A percentile compares a stretch with the other conserved stretches of the same genome.
Evolutionary conservation across 768 basidiomycete genomes (phyloP).

Genomic region (Termitomyces sp.): DNA sequence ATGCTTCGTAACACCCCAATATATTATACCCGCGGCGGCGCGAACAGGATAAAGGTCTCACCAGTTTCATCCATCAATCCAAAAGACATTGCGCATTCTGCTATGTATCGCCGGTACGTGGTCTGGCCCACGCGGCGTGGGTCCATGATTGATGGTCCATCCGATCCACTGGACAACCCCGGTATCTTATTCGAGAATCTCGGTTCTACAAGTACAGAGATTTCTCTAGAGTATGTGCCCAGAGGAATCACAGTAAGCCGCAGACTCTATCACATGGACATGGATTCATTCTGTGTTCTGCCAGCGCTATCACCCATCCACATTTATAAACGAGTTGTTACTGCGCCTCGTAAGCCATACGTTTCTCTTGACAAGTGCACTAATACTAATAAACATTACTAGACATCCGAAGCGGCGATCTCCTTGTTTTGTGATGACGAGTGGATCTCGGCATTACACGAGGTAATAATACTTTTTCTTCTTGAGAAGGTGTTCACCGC

Average conservation of each 20-base stretch:
- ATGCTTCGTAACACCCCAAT: constrained; percentile 9
- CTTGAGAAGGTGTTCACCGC: neutral
- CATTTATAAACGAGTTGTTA: constrained; percentile 10
- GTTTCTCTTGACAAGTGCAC: neutral
- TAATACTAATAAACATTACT: neutral
- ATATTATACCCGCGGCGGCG: constrained; percentile 1
- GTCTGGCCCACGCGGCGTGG: neutral
- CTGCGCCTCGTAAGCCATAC: constrained; percentile 7
- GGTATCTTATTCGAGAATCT: too few relatives aligned
- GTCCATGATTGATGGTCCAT: neutral
- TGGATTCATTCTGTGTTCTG: neutral
- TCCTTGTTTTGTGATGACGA: constrained; percentile 16
- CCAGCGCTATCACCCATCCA: constrained; percentile 14
- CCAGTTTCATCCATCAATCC: constrained; percentile 6
- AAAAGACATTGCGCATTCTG: constrained; percentile 1
- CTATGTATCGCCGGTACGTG: neutral
- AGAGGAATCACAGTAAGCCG: neutral
- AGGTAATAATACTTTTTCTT: constrained; percentile 3
- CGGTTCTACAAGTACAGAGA: neutral
- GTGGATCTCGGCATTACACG: constrained; percentile 9
- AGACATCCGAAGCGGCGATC: constrained; percentile 7
- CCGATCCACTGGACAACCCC: neutral
- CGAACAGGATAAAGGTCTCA: constrained; percentile 3
- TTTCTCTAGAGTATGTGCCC: constrained; percentile 2
- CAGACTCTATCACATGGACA: neutral